Evolutionary conservation across 139 green algal genomes (phyloP).

Genomic region (Penium margaritaceum): DNA sequence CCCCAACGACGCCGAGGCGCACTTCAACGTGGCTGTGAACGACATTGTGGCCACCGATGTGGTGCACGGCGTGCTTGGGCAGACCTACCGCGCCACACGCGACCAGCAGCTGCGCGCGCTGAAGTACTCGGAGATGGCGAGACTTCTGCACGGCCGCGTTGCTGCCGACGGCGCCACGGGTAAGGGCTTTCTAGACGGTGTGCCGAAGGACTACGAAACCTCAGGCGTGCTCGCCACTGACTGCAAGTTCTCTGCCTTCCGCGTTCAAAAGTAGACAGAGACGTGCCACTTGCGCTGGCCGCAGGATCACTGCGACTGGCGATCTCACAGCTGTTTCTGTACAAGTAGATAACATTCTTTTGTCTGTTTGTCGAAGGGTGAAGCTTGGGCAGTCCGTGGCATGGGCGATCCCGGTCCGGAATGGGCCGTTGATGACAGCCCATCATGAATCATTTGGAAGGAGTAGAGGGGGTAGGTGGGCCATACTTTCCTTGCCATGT

Average conservation of each 20-base stretch:
- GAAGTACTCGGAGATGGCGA: neutral
- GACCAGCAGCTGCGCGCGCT: constrained; percentile 4
- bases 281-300: no score
- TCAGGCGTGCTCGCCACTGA: constrained; percentile 11
- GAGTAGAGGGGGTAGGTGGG: no score
- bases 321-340: no score
- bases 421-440: no score
- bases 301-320: no score
- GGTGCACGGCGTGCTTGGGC: constrained; percentile 35
- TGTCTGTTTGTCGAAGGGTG: no score
- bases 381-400: no score
- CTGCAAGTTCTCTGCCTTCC: constrained; percentile 29
- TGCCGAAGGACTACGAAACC: constrained; percentile 12
- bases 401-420: no score
- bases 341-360: no score
- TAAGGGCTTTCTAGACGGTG: constrained; percentile 21
- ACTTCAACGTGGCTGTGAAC: constrained; percentile 19
- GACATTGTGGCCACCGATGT: neutral
- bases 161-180: constrained; percentile 9
- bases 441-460: no score
- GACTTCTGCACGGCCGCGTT: neutral
- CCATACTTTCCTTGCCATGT: no score
- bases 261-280: no score
- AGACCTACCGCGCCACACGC: constrained; percentile 11
- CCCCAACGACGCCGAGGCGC: constrained; percentile 3